Evolutionary conservation across 495 filamentous ascomycete species (phyloP).

Genomic region (Penicillium nucicola): DNA sequence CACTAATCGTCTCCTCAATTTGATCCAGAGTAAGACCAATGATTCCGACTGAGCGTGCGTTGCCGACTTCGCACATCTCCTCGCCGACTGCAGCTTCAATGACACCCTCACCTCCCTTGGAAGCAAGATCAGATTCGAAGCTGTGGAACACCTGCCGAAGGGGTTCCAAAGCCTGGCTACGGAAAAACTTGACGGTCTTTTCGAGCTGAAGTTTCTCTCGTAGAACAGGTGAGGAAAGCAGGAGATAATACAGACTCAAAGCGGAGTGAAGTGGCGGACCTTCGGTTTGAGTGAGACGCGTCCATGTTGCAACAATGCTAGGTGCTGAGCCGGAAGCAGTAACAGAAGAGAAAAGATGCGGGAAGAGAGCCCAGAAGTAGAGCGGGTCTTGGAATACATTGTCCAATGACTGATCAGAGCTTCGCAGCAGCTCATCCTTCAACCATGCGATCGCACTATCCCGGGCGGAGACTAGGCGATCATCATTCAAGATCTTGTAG

Average conservation of each 20-base stretch:
- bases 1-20: conserved; percentile 34
- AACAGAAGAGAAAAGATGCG: conserved; percentile 29
- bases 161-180: conserved; percentile 33
- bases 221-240: conserved; percentile 34
- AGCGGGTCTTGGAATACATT: conserved; percentile 33
- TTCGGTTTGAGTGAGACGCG: conserved; percentile 35
- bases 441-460: conserved; percentile 83
- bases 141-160: conserved; percentile 30
- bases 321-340: conserved; percentile 16
- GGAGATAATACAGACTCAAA: conserved; percentile 45
- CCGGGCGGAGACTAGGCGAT: conserved; percentile 66
- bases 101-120: conserved; percentile 39
- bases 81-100: conserved; percentile 40
- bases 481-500: conserved; percentile 75
- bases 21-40: conserved; percentile 35
- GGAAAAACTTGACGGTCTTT: conserved; percentile 37
- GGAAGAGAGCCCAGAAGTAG: conserved; percentile 53
- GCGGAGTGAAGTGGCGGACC: conserved; percentile 39
- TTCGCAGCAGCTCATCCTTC: conserved; percentile 70
- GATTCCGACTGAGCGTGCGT: conserved; percentile 37
- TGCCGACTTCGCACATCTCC: conserved; percentile 36
- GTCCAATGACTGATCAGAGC: conserved; percentile 28
- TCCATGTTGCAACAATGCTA: conserved; percentile 35
- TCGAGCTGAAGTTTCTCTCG: conserved; percentile 33
- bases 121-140: conserved; percentile 33